These are phyloP conservation scores for Boletus subparvulus DNA, from an alignment of 768 basidiomycete species.

Conservation along the genomic window DNA sequence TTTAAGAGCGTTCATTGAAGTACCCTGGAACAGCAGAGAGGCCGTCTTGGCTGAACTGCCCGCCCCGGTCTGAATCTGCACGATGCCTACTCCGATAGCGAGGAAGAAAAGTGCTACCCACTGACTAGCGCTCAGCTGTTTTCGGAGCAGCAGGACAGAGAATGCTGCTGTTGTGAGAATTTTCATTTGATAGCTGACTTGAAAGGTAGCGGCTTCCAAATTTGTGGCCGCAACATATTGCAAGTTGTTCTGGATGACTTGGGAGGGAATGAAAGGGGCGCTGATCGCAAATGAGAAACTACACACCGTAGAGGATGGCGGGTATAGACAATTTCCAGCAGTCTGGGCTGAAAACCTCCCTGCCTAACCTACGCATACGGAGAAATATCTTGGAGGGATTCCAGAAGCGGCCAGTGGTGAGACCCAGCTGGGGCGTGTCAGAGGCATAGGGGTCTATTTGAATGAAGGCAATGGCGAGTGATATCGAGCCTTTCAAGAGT, in stretches of 20 bases:
- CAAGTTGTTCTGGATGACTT: conserved; percentile 91
- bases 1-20: conserved; percentile 75
- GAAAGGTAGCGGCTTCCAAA: conserved; percentile 93
- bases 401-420: conserved; percentile 37
- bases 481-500: conserved; percentile 88
- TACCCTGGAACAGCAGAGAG: conserved; percentile 35
- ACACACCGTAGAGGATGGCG: conserved; percentile 83
- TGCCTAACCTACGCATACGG: conserved; percentile 56
- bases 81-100: conserved; percentile 85
- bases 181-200: conserved; percentile 97
- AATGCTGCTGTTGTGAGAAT: conserved; percentile 92
- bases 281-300: neutral
- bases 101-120: conserved; percentile 86
- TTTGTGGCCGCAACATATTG: conserved; percentile 95
- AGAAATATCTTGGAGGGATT: conserved; percentile 35
- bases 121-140: conserved; percentile 67
- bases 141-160: conserved; percentile 78
- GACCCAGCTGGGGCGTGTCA: conserved; percentile 31
- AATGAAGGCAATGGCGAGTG: conserved; percentile 77
- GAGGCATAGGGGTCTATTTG: conserved; percentile 48
- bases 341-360: conserved; percentile 81
- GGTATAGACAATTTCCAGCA: conserved; percentile 98
- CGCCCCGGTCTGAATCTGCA: conserved; percentile 69
- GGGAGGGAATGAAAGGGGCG: conserved; percentile 6
- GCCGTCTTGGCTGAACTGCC: conserved; percentile 25